Percentiles rank a stretch among this genome's conserved stretches.
Conservation (phyloP, 106 monocot species). For the Dendrobium officinale region DNA sequence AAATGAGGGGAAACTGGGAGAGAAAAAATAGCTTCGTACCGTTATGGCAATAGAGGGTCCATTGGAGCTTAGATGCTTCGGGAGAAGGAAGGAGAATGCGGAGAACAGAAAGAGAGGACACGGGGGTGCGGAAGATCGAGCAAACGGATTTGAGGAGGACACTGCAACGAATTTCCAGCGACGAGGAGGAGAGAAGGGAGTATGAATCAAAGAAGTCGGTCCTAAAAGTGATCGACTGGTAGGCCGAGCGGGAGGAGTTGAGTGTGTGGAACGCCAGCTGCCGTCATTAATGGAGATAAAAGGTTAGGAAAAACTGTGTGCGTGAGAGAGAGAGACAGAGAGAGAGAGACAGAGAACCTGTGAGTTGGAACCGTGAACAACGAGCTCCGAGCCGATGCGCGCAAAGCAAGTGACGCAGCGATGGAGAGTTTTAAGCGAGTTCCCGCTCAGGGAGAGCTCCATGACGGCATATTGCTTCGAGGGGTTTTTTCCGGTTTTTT, state of each 20-base stretch:
- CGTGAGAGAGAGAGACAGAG: conserved; percentile 7
- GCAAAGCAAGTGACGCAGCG: conserved; percentile 83
- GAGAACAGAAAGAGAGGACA: conserved; percentile 45
- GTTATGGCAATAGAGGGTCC: conserved; percentile 60
- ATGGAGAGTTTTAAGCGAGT: conserved; percentile 61
- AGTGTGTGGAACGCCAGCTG: conserved; percentile 77
- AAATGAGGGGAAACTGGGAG: neutral
- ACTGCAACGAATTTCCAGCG: conserved; percentile 50
- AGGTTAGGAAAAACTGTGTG: neutral
- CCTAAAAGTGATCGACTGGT: conserved; percentile 63
- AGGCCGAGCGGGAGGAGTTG: conserved; percentile 87
- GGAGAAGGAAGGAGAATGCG: conserved; percentile 36
- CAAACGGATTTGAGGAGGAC: conserved; percentile 77
- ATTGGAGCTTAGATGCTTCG: conserved; percentile 74
- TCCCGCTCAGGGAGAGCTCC: conserved; percentile 79
- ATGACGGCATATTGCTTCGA: conserved; percentile 18
- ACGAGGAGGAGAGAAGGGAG: conserved; percentile 13
- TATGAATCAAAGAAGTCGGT: conserved; percentile 70
- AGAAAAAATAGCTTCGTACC: conserved; percentile 18
- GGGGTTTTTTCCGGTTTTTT: neutral
- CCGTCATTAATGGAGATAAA: neutral
- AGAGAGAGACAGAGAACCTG: conserved; percentile 27
- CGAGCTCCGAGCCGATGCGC: conserved; percentile 86
- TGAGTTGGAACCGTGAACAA: conserved; percentile 54
- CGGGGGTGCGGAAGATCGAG: conserved; percentile 66